phyloP scores from a whole-genome alignment of 805 yeast species.

The Metschnikowia reukaufii region DNA sequence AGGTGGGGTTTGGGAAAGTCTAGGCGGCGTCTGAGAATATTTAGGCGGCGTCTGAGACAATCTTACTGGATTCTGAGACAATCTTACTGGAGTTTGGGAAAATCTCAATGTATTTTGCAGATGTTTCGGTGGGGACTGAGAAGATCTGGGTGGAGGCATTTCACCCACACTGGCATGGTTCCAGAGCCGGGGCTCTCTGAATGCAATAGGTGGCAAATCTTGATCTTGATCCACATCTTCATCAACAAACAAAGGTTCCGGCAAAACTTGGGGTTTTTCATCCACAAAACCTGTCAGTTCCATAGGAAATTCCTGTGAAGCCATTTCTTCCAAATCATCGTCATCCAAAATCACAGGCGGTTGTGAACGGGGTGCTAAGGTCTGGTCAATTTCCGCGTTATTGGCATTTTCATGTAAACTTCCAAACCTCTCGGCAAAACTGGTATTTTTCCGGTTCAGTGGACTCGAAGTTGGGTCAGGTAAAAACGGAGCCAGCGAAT shows the following conservation, averaged over 20 bases:
- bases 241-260: no score
- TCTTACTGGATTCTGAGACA: background rate
- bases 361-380: background rate
- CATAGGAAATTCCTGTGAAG: background rate
- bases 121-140: background rate
- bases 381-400: background rate
- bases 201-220: background rate
- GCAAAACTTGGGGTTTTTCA: no score
- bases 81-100: background rate
- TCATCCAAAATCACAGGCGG: background rate
- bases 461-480: conserved; percentile 7
- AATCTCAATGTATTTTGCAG: background rate
- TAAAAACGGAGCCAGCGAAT: conserved; percentile 1
- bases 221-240: background rate
- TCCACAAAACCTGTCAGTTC: background rate
- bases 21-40: no score
- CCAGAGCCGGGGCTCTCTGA: background rate
- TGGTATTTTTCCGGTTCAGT: background rate
- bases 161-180: background rate
- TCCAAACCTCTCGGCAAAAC: background rate
- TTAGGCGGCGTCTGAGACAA: no score
- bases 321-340: background rate
- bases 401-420: background rate
- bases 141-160: background rate
- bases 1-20: background rate